Evolutionary conservation across 2,329 filamentous ascomycete genomes (phyloP), one percentile per base, ranked within the genome.

Genomic region (Fusarium illudens): DNA sequence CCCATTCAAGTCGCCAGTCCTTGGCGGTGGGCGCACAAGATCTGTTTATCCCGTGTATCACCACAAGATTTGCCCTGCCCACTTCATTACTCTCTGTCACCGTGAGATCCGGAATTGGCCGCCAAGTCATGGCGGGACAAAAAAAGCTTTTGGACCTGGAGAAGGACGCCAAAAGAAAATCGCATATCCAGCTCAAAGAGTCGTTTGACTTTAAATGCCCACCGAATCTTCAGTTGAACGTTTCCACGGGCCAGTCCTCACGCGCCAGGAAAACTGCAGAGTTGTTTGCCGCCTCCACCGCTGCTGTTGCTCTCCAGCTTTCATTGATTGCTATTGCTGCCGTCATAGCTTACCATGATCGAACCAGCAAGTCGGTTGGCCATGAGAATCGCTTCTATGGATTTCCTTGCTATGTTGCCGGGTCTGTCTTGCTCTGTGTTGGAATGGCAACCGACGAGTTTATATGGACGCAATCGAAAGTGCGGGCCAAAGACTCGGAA

Each of bases 381-480:
- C 8, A 4, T 17, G 15, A 22, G 15, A 20, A 20, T 33, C 9
- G 13, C 13, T 3, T 6, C 2, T 51, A 30, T 3, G 49, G 19
- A 3, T 34, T 51, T 10, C 49, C 32, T 20, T 51, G 49, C 4
- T 51, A 34, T 10, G 9, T 12, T 15, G 9, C 3, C 19, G 49
- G 49, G 1, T 51, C 49, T 9, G 32, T 9, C 3, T 6, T 51
- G 17, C 49, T 51, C 5, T 51, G 17, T 4, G 3, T 6, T 17
- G 49, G 49, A 3, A 51, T 51, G 49, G 13, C 27, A 8, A 51
- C 49, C 13, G 49, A 34, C 2, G 49, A 51, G 30, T 12, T 17
- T 20, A 13, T 34, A 6, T 51, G 49, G 49, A 42, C 19, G 2
- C 36, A 4, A 10, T 36, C 33, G 15, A n/a, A 8, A 36, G n/a